Evolutionary conservation across 2,329 filamentous ascomycete genomes (phyloP), one percentile per base, ranked within the genome.

Genomic region (Periconia sp.): DNA sequence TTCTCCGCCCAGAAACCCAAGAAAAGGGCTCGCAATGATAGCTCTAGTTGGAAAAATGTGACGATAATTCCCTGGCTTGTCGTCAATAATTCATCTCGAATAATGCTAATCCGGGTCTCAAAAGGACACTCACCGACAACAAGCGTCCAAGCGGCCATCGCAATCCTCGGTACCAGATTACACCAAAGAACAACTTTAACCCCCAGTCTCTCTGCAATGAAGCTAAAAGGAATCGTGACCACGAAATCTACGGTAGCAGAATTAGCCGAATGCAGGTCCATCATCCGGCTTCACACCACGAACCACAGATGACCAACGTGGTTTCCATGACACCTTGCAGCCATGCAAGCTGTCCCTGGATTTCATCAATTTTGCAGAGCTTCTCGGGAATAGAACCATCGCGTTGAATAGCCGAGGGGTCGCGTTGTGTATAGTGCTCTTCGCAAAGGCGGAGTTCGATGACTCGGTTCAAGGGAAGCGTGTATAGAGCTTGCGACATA

Each of bases 341-440:
- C 69, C 75, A 74, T 3, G 79, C 81, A 7, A 83, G 65, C 12
- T 67, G 65, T 40, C 74, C 66, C 56, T 83, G 80, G 4, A 83
- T 70, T 10, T 57, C 59, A 43, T 81, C 73, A 8, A 78, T 57
- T 55, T 84, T 84, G 62, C 81, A 84, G 3, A 80, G 57, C 43
- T 71, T 63, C 59, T 84, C 81, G 1, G 74, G 69, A 2, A 83
- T 63, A 16, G 61, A 61, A 4, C 74, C 75, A 37, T 71, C 68
- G 0, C 61, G 31, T 1, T 40, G 49, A 10, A 73, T 59, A 4
- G 52, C 45, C 0, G 65, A 60, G 1, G 74, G 74, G 8, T 79
- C 71, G 3, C 70, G 60, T 6, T 40, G 49, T 11, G 45, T 45
- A 53, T 82, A 83, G 57, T 80, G 74, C 15, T 78, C 75, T 17